Conservation (phyloP, 306 rosid genomes). For the Dalbergia cultrata region DNA sequence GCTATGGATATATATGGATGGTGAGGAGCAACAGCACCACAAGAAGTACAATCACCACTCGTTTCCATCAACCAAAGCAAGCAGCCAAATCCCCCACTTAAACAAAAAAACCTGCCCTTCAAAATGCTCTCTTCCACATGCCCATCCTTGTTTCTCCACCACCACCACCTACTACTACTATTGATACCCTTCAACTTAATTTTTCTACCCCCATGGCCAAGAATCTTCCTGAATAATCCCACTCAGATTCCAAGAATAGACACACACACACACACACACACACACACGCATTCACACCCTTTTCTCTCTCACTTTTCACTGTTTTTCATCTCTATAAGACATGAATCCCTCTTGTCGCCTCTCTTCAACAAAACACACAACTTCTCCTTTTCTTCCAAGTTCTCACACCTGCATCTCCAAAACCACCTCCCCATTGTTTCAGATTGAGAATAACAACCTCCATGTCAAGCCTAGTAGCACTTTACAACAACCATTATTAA, state of each 20-base stretch:
- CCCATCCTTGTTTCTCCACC: conserved; percentile 34
- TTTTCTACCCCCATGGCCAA: conserved; percentile 62
- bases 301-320: conserved; percentile 2
- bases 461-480: conserved; percentile 44
- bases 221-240: conserved; percentile 66
- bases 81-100: conserved; percentile 52
- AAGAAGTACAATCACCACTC: conserved; percentile 63
- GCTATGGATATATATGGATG: conserved; percentile 34
- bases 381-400: conserved; percentile 46
- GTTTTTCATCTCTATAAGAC: conserved; percentile 28
- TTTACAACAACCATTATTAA: conserved; percentile 4
- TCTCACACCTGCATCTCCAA: conserved; percentile 44
- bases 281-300: background rate
- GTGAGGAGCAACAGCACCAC: background rate
- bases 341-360: conserved; percentile 74
- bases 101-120: background rate
- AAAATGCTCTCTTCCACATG: conserved; percentile 52
- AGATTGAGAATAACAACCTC: background rate
- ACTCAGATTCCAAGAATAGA: conserved; percentile 21
- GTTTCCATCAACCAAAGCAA: conserved; percentile 45
- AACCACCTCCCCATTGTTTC: conserved; percentile 35
- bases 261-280: background rate
- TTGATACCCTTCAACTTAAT: conserved; percentile 33
- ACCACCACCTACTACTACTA: conserved; percentile 38
- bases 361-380: conserved; percentile 60